Base-by-base conservation (phyloP, 78 protist species). In the Speleostelium caveatum region DNA sequence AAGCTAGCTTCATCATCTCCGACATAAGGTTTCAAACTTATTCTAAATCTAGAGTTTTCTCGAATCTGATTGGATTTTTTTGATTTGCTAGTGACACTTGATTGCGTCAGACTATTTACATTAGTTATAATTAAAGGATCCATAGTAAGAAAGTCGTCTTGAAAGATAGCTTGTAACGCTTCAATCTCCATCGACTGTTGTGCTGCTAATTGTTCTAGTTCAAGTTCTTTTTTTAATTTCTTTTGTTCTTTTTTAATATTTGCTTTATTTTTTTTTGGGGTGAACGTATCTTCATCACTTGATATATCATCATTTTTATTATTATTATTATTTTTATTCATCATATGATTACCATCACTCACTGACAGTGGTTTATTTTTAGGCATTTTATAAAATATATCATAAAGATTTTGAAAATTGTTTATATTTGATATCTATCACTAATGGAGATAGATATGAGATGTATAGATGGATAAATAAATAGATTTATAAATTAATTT, bases 121-220 rank as follows among this genome's bases (percentile, higher is more conserved):
- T 51, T 51, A 12, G 32, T 51, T 12, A 65, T 65, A 1, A 65
- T 65, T 24, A 51, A 28, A 36, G 78, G 78, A 6, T 72, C 78
- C 78, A 72, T 72, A 0, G 78, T 72, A 7, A 80, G 17, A 32
- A 80, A 80, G 35, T 80, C 89, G 8, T 80, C 89, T 38, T 80
- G 74, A 33, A 68, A 80, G 16, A 80, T 80, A 6, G 89, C 89
- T 51, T 49, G 56, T 16, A 80, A 45, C 24, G 77, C 89, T 6
- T 80, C 89, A 12, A 80, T 22, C 26, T 80, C 89, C 58, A 56
- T 68, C 36, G 41, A 26, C 35, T 80, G 89, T 53, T 80, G 73
- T n/a, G 66, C 89, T 28, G 35, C 16, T 39, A 67, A 39, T 38
- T 68, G 72, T 28, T 66, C 77, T 51, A 60, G 24, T 38, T 80